These are phyloP conservation scores for Aureobasidium mangrovei DNA, from an alignment of 2,329 filamentous ascomycete species.

Conservation along the genomic window DNA sequence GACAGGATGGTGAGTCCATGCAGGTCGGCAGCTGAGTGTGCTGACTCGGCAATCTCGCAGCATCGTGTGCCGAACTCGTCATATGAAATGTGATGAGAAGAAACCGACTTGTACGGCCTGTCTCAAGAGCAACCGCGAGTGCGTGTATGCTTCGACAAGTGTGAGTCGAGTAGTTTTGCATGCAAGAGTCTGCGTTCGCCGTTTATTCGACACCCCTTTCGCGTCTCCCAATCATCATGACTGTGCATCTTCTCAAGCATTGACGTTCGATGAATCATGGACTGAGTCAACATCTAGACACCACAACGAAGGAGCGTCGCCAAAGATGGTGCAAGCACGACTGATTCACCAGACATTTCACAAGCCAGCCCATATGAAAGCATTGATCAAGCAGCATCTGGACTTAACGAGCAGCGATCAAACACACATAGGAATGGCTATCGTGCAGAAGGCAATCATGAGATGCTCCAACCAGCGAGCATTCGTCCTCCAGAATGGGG, in stretches of 20 bases:
- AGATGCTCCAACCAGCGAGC: background rate
- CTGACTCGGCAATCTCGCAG: constrained; percentile 19
- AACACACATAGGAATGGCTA: background rate
- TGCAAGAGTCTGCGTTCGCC: background rate
- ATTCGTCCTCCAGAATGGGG: background rate
- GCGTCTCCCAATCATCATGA: too few species aligned
- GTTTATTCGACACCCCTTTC: too few species aligned
- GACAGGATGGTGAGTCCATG: constrained; percentile 1
- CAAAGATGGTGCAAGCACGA: too few species aligned
- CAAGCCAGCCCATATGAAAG: background rate
- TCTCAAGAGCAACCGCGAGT: constrained; percentile 32
- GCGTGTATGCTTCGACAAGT: constrained; percentile 24
- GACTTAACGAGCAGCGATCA: background rate
- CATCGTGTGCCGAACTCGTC: constrained; percentile 37
- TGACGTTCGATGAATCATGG: too few species aligned
- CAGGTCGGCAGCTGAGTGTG: background rate
- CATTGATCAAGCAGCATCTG: background rate
- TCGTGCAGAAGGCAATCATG: background rate
- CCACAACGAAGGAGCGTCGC: too few species aligned
- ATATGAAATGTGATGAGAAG: constrained; percentile 41
- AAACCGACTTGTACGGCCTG: constrained; percentile 34
- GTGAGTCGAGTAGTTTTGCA: background rate
- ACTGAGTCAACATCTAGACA: too few species aligned
- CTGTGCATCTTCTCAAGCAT: too few species aligned
- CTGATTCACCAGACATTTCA: too few species aligned